Percentiles rank a stretch among this genome's conserved stretches.
These are phyloP conservation scores for Haematococcus lacustris DNA, from an alignment of 139 green algal genomes.

Conservation along the genomic window DNA sequence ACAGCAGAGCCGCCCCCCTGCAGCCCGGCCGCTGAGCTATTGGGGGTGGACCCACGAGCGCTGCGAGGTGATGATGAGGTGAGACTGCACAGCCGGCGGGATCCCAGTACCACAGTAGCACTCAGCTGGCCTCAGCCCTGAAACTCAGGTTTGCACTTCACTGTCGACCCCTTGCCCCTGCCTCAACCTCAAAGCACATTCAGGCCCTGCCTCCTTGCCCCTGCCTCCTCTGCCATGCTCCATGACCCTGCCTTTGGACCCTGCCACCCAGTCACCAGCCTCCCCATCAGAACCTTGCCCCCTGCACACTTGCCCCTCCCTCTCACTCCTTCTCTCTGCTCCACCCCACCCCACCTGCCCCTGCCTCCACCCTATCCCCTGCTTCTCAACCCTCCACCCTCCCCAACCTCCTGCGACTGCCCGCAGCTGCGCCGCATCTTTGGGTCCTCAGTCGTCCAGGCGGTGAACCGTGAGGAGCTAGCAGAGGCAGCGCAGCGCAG, in stretches of 20 bases:
- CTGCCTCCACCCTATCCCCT: not conserved
- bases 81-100: not conserved
- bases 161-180: not conserved
- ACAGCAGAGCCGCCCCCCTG: too few relatives aligned
- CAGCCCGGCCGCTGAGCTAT: not conserved
- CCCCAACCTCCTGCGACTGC: not conserved
- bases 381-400: not conserved
- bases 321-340: not conserved
- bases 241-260: not conserved
- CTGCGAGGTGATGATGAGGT: slow-evolving; percentile 13
- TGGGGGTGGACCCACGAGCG: slow-evolving; percentile 8
- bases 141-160: not conserved
- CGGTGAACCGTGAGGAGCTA: slow-evolving; percentile 42
- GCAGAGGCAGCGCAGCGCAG: slow-evolving; percentile 10
- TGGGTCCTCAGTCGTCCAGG: slow-evolving; percentile 54
- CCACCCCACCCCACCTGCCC: not conserved
- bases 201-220: not conserved
- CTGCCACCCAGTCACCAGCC: too few relatives aligned
- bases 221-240: not conserved
- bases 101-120: not conserved
- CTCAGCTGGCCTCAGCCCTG: not conserved
- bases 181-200: not conserved
- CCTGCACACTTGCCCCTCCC: not conserved
- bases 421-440: slow-evolving; percentile 73
- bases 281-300: too few relatives aligned